Conservation (phyloP, 805 yeast species). For the Myxozyma lipomycoides region DNA sequence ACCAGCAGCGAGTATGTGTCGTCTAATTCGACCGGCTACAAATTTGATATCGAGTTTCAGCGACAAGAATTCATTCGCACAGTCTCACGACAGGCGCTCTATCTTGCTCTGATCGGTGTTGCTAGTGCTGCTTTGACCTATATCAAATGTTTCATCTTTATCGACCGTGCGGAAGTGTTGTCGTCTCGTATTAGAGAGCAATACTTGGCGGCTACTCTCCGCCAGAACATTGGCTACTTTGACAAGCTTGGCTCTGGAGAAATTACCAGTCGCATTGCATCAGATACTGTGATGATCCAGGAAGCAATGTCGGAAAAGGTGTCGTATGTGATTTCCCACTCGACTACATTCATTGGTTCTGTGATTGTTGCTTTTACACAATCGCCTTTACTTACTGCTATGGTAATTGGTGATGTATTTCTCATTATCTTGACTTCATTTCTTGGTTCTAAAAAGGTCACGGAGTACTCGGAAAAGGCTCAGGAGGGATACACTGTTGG, state of each 20-base stretch:
- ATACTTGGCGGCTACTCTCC: constrained; percentile 38
- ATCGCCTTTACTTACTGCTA: constrained; percentile 39
- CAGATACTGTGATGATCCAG: constrained; percentile 42
- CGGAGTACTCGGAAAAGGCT: constrained; percentile 18
- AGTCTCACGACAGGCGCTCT: constrained; percentile 33
- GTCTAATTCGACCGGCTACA: background rate
- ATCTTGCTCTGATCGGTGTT: constrained; percentile 41
- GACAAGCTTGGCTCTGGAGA: constrained; percentile 44
- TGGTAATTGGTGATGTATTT: constrained; percentile 37
- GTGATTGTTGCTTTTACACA: constrained; percentile 39
- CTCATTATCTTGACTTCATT: constrained; percentile 35
- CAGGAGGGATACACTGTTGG: constrained; percentile 25
- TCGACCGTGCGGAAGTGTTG: constrained; percentile 42
- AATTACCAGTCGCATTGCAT: constrained; percentile 43
- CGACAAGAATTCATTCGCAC: constrained; percentile 7
- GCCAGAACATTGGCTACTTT: constrained; percentile 43
- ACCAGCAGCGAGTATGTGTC: background rate
- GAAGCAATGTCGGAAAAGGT: constrained; percentile 44
- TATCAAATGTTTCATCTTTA: constrained; percentile 38
- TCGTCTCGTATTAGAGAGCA: constrained; percentile 41
- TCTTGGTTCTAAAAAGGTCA: constrained; percentile 34
- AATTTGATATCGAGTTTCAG: constrained; percentile 1
- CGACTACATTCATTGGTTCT: constrained; percentile 41
- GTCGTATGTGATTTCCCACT: constrained; percentile 40
- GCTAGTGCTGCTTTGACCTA: constrained; percentile 32